Conservation (phyloP, 495 filamentous ascomycete genomes). For the Parathielavia appendiculata region DNA sequence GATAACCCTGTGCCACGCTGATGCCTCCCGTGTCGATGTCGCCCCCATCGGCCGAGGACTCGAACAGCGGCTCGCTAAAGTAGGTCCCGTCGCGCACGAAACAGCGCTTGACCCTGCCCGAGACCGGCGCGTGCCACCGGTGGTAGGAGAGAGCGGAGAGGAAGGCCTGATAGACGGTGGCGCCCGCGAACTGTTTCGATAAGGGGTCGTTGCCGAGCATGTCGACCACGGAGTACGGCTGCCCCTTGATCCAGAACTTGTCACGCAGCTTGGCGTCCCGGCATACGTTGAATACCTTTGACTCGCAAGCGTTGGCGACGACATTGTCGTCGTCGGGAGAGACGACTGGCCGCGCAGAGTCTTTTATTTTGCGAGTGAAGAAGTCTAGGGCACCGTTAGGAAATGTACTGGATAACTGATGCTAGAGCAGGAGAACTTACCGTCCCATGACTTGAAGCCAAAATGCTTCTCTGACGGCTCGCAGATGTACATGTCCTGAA, state of each 20-base stretch:
- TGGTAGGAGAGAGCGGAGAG: conserved; percentile 62
- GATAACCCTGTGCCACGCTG: conserved; percentile 50
- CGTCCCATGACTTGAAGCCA: conserved; percentile 69
- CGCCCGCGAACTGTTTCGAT: conserved; percentile 51
- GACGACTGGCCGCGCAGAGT: conserved; percentile 54
- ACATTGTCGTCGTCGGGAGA: conserved; percentile 49
- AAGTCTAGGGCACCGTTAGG: conserved; percentile 43
- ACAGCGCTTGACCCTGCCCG: conserved; percentile 51
- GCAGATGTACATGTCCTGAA: conserved; percentile 51
- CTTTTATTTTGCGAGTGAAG: conserved; percentile 59
- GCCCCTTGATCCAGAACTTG: conserved; percentile 64
- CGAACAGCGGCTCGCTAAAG: conserved; percentile 58
- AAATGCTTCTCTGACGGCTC: conserved; percentile 46
- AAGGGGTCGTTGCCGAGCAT: conserved; percentile 55
- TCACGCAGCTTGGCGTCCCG: conserved; percentile 42
- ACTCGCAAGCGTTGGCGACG: conserved; percentile 64
- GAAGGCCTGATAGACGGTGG: conserved; percentile 65
- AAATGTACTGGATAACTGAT: neutral
- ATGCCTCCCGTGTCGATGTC: conserved; percentile 36
- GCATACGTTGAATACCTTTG: conserved; percentile 47
- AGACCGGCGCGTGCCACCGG: conserved; percentile 64
- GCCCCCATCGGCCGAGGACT: conserved; percentile 34
- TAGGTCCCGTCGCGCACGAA: conserved; percentile 61
- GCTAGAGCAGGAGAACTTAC: conserved; percentile 20
- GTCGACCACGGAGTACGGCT: conserved; percentile 59